Evolutionary conservation across 352 stramenopile species (phyloP), one percentile per base, ranked within the genome.

Genomic region (Pythium phragmitis): DNA sequence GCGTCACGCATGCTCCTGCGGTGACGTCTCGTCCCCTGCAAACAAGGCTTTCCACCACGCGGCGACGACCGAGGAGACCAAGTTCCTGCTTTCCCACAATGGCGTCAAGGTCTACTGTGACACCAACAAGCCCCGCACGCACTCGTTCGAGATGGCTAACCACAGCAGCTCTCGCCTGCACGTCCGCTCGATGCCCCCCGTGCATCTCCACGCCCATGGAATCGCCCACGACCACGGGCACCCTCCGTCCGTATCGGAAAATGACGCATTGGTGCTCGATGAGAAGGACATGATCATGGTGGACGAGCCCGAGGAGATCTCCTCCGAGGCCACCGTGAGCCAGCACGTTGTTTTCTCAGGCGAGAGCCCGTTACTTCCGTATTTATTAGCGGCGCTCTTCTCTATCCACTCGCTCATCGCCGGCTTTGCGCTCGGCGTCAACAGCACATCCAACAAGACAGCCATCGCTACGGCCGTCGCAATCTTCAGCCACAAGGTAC

Each of bases 401-500:
- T 87, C 80, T 3, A 57, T 89, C 50, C 80, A 89, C 57, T 86
- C 78, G 51, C 72, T 87, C 28, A 87, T 89, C 42, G 80, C 80
- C 3, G 80, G 80, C 34, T 87, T 89, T 42, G 79, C 78, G 26
- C 63, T 89, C 13, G 78, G 79, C 36, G 75, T 89, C 14, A 88
- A 86, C 39, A 70, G 70, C 33, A 74, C 72, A 6, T 76, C 85
- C 52, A 71, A 82, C 56, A 75, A 74, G 57, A 86, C 75, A 2
- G 76, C 76, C 0, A 57, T 89, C 2, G 80, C 80, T 14, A 88
- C 79, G 17, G 77, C 79, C 13, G 65, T 89, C 14, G 80, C 78
- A 16, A 89, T 89, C 28, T 79, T 89, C 58, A 88, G 74, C 51
- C 79, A 88, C 67, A 88, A 88, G 70, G 79, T 88, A 57, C 9